These are phyloP conservation scores for Penstemon eatonii DNA, from an alignment of 257 asterid genomes.

Conservation along the genomic window DNA sequence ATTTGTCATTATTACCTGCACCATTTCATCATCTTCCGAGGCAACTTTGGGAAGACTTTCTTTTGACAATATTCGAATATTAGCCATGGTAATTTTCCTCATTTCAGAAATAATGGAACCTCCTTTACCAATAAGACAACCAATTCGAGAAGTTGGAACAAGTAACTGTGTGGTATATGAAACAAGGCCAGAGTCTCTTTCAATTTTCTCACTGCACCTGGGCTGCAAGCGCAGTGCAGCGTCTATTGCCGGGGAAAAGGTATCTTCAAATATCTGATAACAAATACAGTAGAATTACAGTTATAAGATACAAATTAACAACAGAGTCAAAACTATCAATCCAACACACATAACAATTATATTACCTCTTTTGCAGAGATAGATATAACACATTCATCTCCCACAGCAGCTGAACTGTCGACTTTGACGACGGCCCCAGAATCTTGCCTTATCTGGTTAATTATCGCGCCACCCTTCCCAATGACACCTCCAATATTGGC, in stretches of 20 bases:
- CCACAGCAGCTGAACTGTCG: conserved; percentile 76
- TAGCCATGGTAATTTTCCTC: conserved; percentile 88
- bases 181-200: conserved; percentile 87
- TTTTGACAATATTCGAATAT: conserved; percentile 80
- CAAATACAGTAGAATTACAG: conserved; percentile 3
- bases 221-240: conserved; percentile 94
- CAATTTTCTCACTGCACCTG: conserved; percentile 92
- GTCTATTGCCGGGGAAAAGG: conserved; percentile 82
- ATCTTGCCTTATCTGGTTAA: conserved; percentile 92
- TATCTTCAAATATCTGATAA: conserved; percentile 65
- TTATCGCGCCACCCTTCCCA: conserved; percentile 85
- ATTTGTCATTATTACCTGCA: conserved; percentile 57
- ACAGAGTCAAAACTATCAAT: conserved; percentile 11
- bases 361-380: conserved; percentile 80
- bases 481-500: conserved; percentile 90
- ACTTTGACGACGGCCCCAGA: conserved; percentile 86
- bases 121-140: conserved; percentile 97
- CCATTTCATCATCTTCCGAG: conserved; percentile 94
- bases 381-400: conserved; percentile 80
- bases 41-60: conserved; percentile 94
- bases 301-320: conserved; percentile 15
- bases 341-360: conserved; percentile 8
- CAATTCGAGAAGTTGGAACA: conserved; percentile 84
- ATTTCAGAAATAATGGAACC: conserved; percentile 90
- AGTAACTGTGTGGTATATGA: conserved; percentile 77